Conservation (phyloP, 2,329 filamentous ascomycete genomes). For the Alternaria metachromatica region DNA sequence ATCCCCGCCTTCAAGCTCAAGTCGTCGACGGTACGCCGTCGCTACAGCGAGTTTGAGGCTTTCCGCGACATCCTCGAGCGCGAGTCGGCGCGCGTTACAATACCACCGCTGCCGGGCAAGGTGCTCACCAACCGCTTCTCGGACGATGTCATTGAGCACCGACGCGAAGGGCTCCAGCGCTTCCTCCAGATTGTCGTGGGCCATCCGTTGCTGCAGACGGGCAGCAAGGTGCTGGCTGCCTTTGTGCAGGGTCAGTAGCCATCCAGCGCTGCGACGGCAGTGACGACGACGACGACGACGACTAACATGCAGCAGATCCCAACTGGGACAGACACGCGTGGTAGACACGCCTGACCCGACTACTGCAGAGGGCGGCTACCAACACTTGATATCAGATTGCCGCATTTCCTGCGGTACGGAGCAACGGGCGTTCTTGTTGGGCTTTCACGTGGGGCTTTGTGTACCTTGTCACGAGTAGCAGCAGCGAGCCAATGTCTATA, state of each 20-base stretch:
- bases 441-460: slow-evolving; percentile 3
- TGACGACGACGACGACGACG: neutral
- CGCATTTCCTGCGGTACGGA: slow-evolving; percentile 29
- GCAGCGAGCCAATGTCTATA: slow-evolving; percentile 5
- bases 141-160: slow-evolving; percentile 96
- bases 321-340: slow-evolving; percentile 76
- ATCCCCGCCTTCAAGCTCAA: slow-evolving; percentile 98
- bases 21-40: slow-evolving; percentile 80
- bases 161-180: slow-evolving; percentile 87
- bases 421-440: slow-evolving; percentile 28
- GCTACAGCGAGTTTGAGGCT: slow-evolving; percentile 98
- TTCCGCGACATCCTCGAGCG: slow-evolving; percentile 98
- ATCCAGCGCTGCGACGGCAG: neutral
- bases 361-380: neutral
- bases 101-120: slow-evolving; percentile 93
- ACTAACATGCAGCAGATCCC: slow-evolving; percentile 63
- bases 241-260: slow-evolving; percentile 86
- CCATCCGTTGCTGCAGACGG: slow-evolving; percentile 94
- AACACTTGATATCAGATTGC: slow-evolving; percentile 2
- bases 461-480: slow-evolving; percentile 1
- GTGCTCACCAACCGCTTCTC: slow-evolving; percentile 98
- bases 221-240: slow-evolving; percentile 92
- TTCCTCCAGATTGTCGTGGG: slow-evolving; percentile 98
- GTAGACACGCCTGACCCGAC: slow-evolving; percentile 23
- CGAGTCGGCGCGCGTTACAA: slow-evolving; percentile 91